phyloP scores from a whole-genome alignment of 164 flowering plant genomes.

The Malania oleifera region DNA sequence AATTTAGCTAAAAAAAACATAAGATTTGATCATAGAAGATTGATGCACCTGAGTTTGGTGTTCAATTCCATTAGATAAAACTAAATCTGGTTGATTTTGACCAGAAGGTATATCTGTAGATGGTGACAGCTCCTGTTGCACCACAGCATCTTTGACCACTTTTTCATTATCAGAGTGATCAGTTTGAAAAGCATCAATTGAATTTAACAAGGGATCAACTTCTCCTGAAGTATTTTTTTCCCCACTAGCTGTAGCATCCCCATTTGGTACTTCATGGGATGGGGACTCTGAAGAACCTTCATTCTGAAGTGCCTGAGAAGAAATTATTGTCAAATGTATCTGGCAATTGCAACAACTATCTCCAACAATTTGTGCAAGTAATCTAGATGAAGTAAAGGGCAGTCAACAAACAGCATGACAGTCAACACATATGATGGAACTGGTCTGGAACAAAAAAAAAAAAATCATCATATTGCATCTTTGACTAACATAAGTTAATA shows the following conservation, averaged over 20 bases:
- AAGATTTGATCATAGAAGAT: background rate
- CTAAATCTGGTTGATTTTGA: background rate
- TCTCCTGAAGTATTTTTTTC: conserved; percentile 3
- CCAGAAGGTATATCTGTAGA: background rate
- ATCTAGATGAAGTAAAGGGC: background rate
- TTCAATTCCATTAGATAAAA: background rate
- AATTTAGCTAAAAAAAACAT: too few relatives aligned
- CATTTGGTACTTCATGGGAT: conserved; percentile 12
- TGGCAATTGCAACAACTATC: background rate
- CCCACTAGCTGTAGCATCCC: conserved; percentile 8
- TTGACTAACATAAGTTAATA: too few relatives aligned
- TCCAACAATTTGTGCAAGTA: background rate
- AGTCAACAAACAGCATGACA: background rate
- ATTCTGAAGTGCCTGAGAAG: conserved; percentile 14
- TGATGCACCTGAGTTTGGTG: background rate
- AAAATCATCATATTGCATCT: too few relatives aligned
- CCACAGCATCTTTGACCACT: background rate
- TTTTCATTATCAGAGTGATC: background rate
- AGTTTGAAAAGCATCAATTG: background rate
- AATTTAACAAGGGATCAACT: conserved; percentile 4
- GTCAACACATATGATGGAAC: background rate
- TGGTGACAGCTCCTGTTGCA: background rate
- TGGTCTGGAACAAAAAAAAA: too few relatives aligned
- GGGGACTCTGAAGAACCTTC: conserved; percentile 9
- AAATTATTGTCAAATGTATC: background rate